phyloP scores from a whole-genome alignment of 2,329 filamentous ascomycete species.

The Endocalyx cinctus region DNA sequence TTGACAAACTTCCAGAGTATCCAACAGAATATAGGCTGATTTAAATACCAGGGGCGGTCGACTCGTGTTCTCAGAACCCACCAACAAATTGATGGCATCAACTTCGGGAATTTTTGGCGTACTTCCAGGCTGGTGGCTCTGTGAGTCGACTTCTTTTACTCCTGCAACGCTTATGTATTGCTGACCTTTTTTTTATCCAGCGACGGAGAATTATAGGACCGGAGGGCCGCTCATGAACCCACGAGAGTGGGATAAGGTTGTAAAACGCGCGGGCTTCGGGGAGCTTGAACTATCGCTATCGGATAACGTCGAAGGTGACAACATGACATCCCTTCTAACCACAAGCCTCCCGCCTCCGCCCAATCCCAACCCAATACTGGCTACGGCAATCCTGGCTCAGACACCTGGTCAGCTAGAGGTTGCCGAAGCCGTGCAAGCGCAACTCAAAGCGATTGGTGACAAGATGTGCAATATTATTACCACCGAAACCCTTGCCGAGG shows the following conservation, averaged over 20 bases:
- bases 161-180: too few species aligned
- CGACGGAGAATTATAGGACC: not conserved
- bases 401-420: too few species aligned
- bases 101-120: conserved; percentile 1
- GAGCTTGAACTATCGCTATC: not conserved
- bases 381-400: too few species aligned
- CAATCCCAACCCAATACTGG: too few species aligned
- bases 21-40: too few species aligned
- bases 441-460: too few species aligned
- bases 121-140: conserved; percentile 2
- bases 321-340: too few species aligned
- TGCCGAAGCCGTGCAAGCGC: too few species aligned
- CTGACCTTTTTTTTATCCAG: too few species aligned
- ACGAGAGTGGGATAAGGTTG: not conserved
- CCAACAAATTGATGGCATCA: not conserved
- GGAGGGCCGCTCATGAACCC: not conserved
- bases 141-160: not conserved
- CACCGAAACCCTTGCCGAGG: not conserved
- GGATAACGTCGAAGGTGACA: not conserved
- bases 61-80: conserved; percentile 3
- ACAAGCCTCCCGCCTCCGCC: too few species aligned
- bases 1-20: not conserved
- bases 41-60: conserved; percentile 1
- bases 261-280: not conserved
- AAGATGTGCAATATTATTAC: not conserved